Percentiles rank a stretch among this genome's conserved stretches.
These are phyloP conservation scores for Acanthochlamys bracteata DNA, from an alignment of 106 monocot genomes.

Conservation along the genomic window DNA sequence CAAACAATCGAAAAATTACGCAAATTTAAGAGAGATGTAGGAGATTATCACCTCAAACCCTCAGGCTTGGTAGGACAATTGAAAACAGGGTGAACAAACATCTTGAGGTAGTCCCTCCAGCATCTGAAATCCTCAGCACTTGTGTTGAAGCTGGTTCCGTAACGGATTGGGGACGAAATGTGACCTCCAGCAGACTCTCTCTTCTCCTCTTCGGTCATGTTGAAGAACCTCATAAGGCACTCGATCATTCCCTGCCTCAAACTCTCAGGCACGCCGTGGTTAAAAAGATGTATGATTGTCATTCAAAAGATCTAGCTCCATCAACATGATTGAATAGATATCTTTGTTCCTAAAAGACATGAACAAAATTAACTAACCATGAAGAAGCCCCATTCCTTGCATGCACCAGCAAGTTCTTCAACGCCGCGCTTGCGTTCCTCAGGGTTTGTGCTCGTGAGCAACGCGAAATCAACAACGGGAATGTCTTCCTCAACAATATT, in stretches of 20 bases:
- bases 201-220: slow-evolving; percentile 48
- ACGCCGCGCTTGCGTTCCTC: slow-evolving; percentile 24
- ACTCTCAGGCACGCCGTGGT: slow-evolving; percentile 30
- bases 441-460: slow-evolving; percentile 20
- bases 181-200: slow-evolving; percentile 18
- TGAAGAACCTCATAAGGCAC: slow-evolving; percentile 8
- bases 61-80: slow-evolving; percentile 43
- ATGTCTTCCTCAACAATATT: slow-evolving; percentile 15
- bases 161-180: slow-evolving; percentile 46
- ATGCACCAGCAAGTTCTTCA: slow-evolving; percentile 34
- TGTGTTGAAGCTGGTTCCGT: slow-evolving; percentile 67
- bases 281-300: slow-evolving; percentile 21
- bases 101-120: slow-evolving; percentile 67
- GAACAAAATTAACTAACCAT: slow-evolving; percentile 8
- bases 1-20: too few species aligned
- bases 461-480: slow-evolving; percentile 52
- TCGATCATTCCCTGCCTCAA: slow-evolving; percentile 14
- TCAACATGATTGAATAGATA: background rate
- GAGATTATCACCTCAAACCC: slow-evolving; percentile 30
- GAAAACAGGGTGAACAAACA: slow-evolving; percentile 48
- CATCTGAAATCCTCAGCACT: slow-evolving; percentile 39
- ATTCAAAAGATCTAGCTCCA: background rate
- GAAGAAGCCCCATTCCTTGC: slow-evolving; percentile 82
- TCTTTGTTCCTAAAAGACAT: too few species aligned
- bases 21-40: background rate